Evolutionary conservation across 441 rosid genomes (phyloP).

Genomic region (Populus hybrid): DNA sequence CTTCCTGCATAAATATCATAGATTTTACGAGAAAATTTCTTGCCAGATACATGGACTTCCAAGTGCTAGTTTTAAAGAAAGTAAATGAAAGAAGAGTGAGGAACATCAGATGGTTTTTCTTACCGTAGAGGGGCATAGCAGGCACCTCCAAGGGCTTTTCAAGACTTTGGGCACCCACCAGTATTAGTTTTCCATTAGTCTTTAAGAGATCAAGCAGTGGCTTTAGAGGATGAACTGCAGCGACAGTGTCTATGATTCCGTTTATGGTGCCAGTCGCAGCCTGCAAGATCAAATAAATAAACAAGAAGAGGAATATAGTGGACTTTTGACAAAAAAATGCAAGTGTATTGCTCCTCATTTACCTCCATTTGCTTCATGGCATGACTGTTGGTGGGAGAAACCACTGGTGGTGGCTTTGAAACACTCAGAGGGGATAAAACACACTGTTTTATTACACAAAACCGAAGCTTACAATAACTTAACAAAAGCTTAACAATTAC

Average conservation of each 20-base stretch:
- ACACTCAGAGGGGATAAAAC: no score
- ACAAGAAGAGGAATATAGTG: background rate
- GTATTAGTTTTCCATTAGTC: conserved; percentile 48
- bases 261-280: conserved; percentile 69
- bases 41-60: background rate
- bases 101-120: background rate
- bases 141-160: conserved; percentile 46
- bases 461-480: no score
- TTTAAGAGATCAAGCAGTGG: conserved; percentile 64
- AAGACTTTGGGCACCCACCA: conserved; percentile 34
- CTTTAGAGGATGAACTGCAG: conserved; percentile 63
- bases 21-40: background rate
- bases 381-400: background rate
- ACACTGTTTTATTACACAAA: no score
- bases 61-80: no score
- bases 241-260: conserved; percentile 70
- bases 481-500: no score
- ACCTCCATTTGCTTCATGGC: conserved; percentile 26
- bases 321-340: background rate
- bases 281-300: conserved; percentile 32
- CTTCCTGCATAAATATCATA: conserved; percentile 22
- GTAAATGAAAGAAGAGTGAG: background rate
- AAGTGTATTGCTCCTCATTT: background rate
- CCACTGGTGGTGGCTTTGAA: no score
- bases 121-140: background rate